These are phyloP conservation scores for Cyclocybe cylindracea DNA, from an alignment of 768 basidiomycete species.

Conservation along the genomic window DNA sequence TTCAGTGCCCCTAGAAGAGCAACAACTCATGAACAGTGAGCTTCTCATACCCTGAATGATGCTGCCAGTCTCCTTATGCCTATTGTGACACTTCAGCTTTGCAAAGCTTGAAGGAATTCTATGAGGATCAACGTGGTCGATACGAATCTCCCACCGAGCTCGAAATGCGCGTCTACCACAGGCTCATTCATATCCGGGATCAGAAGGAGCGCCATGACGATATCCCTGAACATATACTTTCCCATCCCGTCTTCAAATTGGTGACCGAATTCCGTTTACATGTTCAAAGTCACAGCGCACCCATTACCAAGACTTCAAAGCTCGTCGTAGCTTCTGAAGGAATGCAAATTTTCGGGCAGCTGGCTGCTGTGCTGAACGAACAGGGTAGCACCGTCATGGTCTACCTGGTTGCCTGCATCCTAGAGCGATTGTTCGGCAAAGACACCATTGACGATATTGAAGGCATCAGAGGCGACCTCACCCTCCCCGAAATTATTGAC, in stretches of 20 bases:
- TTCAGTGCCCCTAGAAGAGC: slow-evolving; percentile 74
- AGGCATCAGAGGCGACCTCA: slow-evolving; percentile 55
- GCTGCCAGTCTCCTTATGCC: background rate
- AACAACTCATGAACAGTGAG: slow-evolving; percentile 91
- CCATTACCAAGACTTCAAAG: slow-evolving; percentile 67
- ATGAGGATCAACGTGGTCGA: slow-evolving; percentile 73
- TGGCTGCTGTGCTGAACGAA: slow-evolving; percentile 62
- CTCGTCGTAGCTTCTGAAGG: slow-evolving; percentile 63
- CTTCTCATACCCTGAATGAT: slow-evolving; percentile 9
- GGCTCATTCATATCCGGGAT: slow-evolving; percentile 88
- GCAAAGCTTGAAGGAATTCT: slow-evolving; percentile 91
- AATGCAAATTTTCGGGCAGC: slow-evolving; percentile 67
- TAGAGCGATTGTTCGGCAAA: slow-evolving; percentile 83
- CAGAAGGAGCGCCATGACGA: slow-evolving; percentile 74
- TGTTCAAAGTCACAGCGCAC: slow-evolving; percentile 79
- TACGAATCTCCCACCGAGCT: slow-evolving; percentile 83
- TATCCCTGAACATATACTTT: slow-evolving; percentile 66
- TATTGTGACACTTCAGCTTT: slow-evolving; percentile 55
- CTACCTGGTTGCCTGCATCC: slow-evolving; percentile 86
- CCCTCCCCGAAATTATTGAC: slow-evolving; percentile 68
- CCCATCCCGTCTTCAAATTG: slow-evolving; percentile 77
- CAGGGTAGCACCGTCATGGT: slow-evolving; percentile 73
- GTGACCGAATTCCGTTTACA: slow-evolving; percentile 80
- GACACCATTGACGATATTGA: slow-evolving; percentile 81
- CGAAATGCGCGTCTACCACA: slow-evolving; percentile 95